Evolutionary conservation across 163 green algal genomes (phyloP).

Genomic region (Trebouxiophyceae sp.): DNA sequence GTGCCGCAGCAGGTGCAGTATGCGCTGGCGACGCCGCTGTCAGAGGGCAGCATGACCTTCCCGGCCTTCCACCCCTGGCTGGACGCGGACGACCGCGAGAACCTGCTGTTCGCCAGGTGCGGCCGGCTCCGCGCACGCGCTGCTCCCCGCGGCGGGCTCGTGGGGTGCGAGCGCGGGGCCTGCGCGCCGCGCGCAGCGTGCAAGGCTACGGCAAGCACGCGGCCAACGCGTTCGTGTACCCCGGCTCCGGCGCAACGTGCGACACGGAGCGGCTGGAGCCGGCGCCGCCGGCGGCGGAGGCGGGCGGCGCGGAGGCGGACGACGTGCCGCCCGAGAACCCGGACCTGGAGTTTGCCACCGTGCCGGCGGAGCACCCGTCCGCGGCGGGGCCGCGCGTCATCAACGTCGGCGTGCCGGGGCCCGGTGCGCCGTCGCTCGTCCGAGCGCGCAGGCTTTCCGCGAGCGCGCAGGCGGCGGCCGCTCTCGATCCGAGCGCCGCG

Average conservation of each 20-base stretch:
- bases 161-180: no score
- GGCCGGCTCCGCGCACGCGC: no score
- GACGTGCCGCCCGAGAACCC: constrained; percentile 46
- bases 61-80: constrained; percentile 79
- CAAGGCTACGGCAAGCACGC: constrained; percentile 63
- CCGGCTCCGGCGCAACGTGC: constrained; percentile 70
- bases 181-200: constrained; percentile 53
- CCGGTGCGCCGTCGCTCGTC: constrained; percentile 7
- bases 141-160: no score
- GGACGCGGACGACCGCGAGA: constrained; percentile 64
- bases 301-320: not conserved
- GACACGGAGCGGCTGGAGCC: no score
- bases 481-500: no score
- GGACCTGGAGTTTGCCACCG: constrained; percentile 51
- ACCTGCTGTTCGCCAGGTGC: constrained; percentile 86
- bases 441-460: not conserved
- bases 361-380: constrained; percentile 3
- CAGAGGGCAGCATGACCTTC: constrained; percentile 57
- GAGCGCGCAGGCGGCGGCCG: no score
- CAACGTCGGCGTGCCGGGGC: constrained; percentile 78
- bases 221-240: constrained; percentile 62
- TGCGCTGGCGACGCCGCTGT: constrained; percentile 41
- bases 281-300: no score
- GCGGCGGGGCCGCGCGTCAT: constrained; percentile 61
- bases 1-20: constrained; percentile 27